Percentiles rank a stretch among this genome's conserved stretches.
Conservation (phyloP, 192 early-diverging fungal species). For the Chytriomyces hyalinus region DNA sequence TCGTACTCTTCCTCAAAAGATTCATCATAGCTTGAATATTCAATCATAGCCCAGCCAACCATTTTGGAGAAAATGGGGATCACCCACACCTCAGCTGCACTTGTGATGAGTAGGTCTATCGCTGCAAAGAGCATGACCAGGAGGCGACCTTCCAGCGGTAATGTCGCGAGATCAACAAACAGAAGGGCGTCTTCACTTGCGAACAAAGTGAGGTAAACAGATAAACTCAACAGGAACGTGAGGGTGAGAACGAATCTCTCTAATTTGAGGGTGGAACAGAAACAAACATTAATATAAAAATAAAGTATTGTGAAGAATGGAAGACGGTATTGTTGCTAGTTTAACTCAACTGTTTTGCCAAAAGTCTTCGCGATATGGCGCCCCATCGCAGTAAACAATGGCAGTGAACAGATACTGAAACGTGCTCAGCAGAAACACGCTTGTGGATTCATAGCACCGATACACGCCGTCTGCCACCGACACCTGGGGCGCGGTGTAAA, state of each 20-base stretch:
- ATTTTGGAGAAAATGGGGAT: conserved; percentile 35
- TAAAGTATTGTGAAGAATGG: neutral
- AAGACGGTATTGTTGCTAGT: conserved; percentile 25
- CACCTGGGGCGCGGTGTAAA: conserved; percentile 66
- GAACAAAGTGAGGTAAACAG: conserved; percentile 54
- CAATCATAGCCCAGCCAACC: conserved; percentile 20
- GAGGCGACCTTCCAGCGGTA: conserved; percentile 53
- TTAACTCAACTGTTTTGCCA: conserved; percentile 80
- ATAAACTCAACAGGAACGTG: conserved; percentile 55
- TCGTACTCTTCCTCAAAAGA: neutral
- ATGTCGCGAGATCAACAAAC: conserved; percentile 71
- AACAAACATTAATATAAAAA: neutral
- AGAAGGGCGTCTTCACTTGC: conserved; percentile 58
- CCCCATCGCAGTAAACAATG: conserved; percentile 92
- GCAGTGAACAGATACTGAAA: conserved; percentile 94
- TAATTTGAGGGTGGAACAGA: conserved; percentile 34
- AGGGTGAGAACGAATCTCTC: conserved; percentile 74
- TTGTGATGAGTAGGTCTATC: conserved; percentile 60
- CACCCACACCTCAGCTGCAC: conserved; percentile 45
- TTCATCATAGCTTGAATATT: conserved; percentile 1
- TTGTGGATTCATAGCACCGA: conserved; percentile 86
- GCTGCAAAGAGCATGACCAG: conserved; percentile 64
- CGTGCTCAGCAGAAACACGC: conserved; percentile 85
- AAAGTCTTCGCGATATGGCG: conserved; percentile 90
- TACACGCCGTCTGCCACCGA: conserved; percentile 75